These are phyloP conservation scores for Luvunga scandens DNA, from an alignment of 345 rosid species.

Conservation along the genomic window DNA sequence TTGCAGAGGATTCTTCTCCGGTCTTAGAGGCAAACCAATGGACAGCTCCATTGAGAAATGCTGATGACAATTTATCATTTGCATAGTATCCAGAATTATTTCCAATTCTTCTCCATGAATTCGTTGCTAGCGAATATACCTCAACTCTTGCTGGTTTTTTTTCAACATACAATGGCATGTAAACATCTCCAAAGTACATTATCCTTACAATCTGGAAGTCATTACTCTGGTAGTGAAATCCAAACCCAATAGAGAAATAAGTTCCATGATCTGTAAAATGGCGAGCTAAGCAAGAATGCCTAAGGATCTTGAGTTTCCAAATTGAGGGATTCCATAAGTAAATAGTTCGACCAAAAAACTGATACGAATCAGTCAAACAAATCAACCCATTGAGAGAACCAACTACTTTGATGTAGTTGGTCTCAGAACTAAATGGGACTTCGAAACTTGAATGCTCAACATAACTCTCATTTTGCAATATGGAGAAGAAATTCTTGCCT, in stretches of 20 bases:
- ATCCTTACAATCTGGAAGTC: background rate
- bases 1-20: too few species aligned
- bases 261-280: background rate
- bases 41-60: background rate
- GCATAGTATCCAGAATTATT: background rate
- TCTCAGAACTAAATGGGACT: background rate
- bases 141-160: background rate
- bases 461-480: background rate
- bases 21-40: background rate
- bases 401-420: background rate
- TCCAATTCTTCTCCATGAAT: background rate
- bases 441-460: background rate
- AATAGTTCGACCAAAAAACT: background rate
- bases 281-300: background rate
- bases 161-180: background rate
- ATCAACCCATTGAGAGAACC: constrained; percentile 12
- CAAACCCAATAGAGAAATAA: background rate
- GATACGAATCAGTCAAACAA: background rate
- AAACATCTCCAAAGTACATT: background rate
- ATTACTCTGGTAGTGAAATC: background rate
- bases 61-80: background rate
- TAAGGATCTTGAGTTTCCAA: background rate
- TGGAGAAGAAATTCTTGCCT: background rate
- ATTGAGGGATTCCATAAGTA: constrained; percentile 8
- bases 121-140: background rate